Evolutionary conservation across 2,329 filamentous ascomycete species (phyloP), one percentile per base, ranked within the genome.

Genomic region (Fusarium sp.): DNA sequence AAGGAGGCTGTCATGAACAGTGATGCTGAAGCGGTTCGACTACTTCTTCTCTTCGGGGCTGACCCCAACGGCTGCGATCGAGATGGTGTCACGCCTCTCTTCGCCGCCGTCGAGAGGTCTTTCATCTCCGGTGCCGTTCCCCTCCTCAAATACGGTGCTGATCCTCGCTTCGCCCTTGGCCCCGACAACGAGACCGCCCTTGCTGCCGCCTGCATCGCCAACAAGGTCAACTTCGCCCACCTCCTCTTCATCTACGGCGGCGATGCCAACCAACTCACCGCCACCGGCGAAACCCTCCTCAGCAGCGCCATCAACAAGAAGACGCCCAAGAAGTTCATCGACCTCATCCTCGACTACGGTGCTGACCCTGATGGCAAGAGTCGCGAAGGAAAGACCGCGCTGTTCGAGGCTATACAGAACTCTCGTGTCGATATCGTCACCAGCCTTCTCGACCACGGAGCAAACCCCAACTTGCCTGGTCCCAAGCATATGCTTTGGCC

Each of bases 401-500:
- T 92, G 3, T 90, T 90, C 74, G 84, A 87, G 66, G 87, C 89
- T 6, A 88, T 91, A 52, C 81, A 83, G 48, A 79, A 80, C 19
- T 83, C 83, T 13, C 83, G 89, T 7, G 77, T 83, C 48, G 88
- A 90, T 59, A 80, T 90, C 2, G 84, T 90, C 61, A 81, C 77
- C 10, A 75, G 74, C 3, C 77, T 84, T 30, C 73, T 84, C 5
- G 78, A 90, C 51, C 83, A 89, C 55, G 84, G 86, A 5, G 90
- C 90, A 3, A 85, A 91, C 70, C 85, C 89, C 10, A 92, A 92
- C 74, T 79, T 91, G 7, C 90, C 90, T 2, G 89, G 87, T 2
- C 89, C 89, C 13, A 90, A 91, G 76, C 87, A 92, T 78, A 86
- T 89, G 77, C 82, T 92, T 24, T 90, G 89, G 89, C 87, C 88